A percentile compares a stretch with the other conserved stretches of the same genome.
Conservation (phyloP, 345 rosid genomes). For the Salix caprea region DNA sequence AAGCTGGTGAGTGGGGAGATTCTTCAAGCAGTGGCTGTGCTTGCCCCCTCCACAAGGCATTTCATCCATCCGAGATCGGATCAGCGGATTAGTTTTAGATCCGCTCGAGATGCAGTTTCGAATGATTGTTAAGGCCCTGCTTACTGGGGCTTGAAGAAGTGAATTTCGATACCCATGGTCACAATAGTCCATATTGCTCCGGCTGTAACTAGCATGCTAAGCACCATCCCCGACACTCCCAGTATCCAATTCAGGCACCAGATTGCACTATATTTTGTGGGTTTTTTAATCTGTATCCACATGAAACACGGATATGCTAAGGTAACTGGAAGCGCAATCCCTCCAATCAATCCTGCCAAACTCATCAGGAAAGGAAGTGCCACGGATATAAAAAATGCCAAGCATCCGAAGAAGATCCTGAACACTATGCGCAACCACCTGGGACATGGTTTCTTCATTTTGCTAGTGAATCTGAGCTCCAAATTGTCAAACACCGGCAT, state of each 20-base stretch:
- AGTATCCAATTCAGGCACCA: conserved; percentile 42
- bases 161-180: conserved; percentile 39
- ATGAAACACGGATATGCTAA: conserved; percentile 54
- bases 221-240: conserved; percentile 39
- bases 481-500: conserved; percentile 61
- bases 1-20: background rate
- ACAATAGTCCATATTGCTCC: conserved; percentile 49
- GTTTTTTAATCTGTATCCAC: conserved; percentile 54
- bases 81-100: too few relatives aligned
- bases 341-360: conserved; percentile 57
- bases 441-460: conserved; percentile 44
- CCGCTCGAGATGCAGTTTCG: background rate
- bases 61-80: background rate
- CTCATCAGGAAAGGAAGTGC: conserved; percentile 54
- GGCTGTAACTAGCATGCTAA: conserved; percentile 32
- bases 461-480: conserved; percentile 45
- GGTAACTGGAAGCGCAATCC: conserved; percentile 47
- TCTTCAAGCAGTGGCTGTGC: background rate
- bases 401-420: conserved; percentile 42
- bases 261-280: conserved; percentile 13
- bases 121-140: background rate
- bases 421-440: conserved; percentile 42
- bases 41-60: background rate
- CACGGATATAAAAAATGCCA: conserved; percentile 43
- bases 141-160: conserved; percentile 49